phyloP scores from a whole-genome alignment of 306 rosid species.

The Cicer yamashitae region DNA sequence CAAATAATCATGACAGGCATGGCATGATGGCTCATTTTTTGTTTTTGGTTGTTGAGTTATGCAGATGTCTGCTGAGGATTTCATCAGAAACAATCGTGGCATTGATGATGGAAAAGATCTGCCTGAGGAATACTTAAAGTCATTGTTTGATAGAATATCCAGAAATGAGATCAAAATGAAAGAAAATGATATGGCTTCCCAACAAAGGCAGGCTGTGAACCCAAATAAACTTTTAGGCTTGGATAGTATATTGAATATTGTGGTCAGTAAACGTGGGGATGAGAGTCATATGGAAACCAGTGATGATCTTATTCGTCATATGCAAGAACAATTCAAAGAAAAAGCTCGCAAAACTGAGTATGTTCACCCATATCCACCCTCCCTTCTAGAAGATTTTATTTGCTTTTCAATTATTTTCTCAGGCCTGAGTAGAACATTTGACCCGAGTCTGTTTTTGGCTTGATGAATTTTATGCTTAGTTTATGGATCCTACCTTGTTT shows the following conservation, averaged over 20 bases:
- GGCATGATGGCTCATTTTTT: slow-evolving; percentile 33
- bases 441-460: slow-evolving; percentile 27
- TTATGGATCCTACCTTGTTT: slow-evolving; percentile 31
- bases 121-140: slow-evolving; percentile 85
- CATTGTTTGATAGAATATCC: slow-evolving; percentile 85
- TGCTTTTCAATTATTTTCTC: slow-evolving; percentile 29
- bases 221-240: slow-evolving; percentile 84
- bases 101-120: slow-evolving; percentile 99
- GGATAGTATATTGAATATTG: slow-evolving; percentile 93
- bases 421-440: slow-evolving; percentile 17
- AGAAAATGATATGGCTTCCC: slow-evolving; percentile 76
- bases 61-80: slow-evolving; percentile 99
- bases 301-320: slow-evolving; percentile 90
- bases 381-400: slow-evolving; percentile 31
- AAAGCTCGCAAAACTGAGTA: slow-evolving; percentile 98
- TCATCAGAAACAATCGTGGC: slow-evolving; percentile 97
- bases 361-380: slow-evolving; percentile 45
- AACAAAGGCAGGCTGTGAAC: slow-evolving; percentile 79
- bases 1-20: slow-evolving; percentile 41
- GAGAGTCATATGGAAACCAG: slow-evolving; percentile 86
- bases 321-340: slow-evolving; percentile 99
- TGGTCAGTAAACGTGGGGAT: slow-evolving; percentile 73
- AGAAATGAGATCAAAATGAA: slow-evolving; percentile 98
- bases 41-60: slow-evolving; percentile 48
- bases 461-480: slow-evolving; percentile 31